Base-by-base conservation (phyloP, 2,329 filamentous ascomycete species). In the Cytospora piceae region DNA sequence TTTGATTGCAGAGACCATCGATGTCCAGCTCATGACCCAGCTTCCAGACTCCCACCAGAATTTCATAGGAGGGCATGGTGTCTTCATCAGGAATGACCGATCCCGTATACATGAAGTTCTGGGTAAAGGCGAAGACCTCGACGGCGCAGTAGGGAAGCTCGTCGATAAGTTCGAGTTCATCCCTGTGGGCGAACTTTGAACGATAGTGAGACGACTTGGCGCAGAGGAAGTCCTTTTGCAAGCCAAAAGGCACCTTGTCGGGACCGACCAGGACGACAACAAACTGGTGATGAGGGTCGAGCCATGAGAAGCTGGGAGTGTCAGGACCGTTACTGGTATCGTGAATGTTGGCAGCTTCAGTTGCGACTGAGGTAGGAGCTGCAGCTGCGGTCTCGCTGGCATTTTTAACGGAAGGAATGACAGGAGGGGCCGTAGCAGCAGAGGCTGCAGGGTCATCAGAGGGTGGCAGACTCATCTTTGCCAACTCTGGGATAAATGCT, bases 191-290 rank as follows among this genome's bases (percentile, higher is more conserved):
- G 55, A 87, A 86, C 64, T 81, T 75, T 2, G 77, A 72, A 7
- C 76, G 76, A 70, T 84, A 87, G 70, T 79, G 80, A 2, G 75
- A 71, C 11, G 83, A 86, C 68, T 81, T 82, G 34, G 80, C 77
- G 67, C 82, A 85, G 29, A 88, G 76, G 63, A 87, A 85, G 72
- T 87, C 82, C 67, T 84, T 85, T 67, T 87, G 85, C 15, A 88
- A 80, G 14, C 82, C 84, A 69, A 87, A 88, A 0, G 85, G 84
- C 17, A 74, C 73, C 70, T 85, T 81, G 0, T 84, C 78, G 3
- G 78, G 75, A 0, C 85, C 85, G 32, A 86, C 81, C 1, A 87
- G 73, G 55, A 86, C 73, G 22, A 87, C 82, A 53, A 85, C 82
- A 68, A 87, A 86, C 11, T 80, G 78, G 0, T 84, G 80, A 69